Percentiles rank a stretch among this genome's conserved stretches.
These are phyloP conservation scores for Musa acuminata DNA, from an alignment of 176 grass and related monocot genomes.

Conservation along the genomic window DNA sequence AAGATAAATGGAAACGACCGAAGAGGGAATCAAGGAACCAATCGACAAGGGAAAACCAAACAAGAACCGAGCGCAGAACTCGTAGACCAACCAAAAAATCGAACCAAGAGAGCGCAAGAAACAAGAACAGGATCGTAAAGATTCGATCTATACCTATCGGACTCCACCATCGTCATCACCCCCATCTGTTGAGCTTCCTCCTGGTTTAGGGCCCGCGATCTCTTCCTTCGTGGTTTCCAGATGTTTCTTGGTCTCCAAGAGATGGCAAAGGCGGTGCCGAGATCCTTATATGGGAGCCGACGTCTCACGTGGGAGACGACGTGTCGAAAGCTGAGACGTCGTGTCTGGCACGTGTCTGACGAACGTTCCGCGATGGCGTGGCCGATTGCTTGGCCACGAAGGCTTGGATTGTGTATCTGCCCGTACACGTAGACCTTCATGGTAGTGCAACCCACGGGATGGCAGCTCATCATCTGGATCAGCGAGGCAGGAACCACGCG, in stretches of 20 bases:
- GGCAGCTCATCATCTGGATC: no score
- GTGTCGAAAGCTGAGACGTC: background rate
- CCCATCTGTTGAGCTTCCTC: background rate
- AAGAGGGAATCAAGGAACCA: background rate
- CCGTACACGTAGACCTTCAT: background rate
- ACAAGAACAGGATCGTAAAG: no score
- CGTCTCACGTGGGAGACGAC: background rate
- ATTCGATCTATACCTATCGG: background rate
- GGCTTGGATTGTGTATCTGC: background rate
- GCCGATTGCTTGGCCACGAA: background rate
- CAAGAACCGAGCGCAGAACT: background rate
- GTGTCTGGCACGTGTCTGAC: background rate
- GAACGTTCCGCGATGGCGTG: background rate
- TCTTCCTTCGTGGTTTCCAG: background rate
- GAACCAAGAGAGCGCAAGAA: no score
- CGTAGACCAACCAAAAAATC: background rate
- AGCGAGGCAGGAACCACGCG: no score
- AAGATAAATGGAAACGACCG: background rate
- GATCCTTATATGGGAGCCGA: background rate
- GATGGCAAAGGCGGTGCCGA: background rate
- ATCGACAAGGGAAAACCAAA: background rate
- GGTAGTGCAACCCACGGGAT: background rate
- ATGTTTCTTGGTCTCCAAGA: background rate
- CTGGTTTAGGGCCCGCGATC: no score
- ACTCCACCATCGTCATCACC: background rate